phyloP scores from a whole-genome alignment of 2,329 filamentous ascomycete species.

The Aspergillus aculeatus region DNA sequence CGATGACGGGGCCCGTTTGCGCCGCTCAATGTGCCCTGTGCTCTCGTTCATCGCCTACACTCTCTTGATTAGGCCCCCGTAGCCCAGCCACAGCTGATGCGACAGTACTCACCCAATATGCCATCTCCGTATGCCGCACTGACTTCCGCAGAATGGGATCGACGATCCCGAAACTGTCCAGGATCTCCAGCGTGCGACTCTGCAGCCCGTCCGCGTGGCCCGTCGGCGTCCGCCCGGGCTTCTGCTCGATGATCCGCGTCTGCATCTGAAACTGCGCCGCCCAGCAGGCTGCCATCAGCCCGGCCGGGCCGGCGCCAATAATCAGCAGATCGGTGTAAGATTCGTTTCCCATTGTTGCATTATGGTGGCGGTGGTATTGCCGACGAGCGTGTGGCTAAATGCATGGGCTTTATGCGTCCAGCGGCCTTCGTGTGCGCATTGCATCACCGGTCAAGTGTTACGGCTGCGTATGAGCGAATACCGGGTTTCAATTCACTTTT shows the following conservation, averaged over 20 bases:
- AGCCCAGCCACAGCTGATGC: too few relatives aligned
- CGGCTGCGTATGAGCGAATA: too few relatives aligned
- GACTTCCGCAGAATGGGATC: constrained; percentile 9
- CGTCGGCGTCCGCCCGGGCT: constrained; percentile 19
- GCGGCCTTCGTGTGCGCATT: background rate
- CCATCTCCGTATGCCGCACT: constrained; percentile 9
- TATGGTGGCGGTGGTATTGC: background rate
- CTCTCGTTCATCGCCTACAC: constrained; percentile 5
- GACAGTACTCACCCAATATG: constrained; percentile 14
- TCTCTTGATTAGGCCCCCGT: background rate
- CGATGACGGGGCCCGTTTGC: constrained; percentile 3
- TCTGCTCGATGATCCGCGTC: constrained; percentile 23
- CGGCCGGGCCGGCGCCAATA: constrained; percentile 5
- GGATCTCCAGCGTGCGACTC: constrained; percentile 68
- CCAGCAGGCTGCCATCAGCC: constrained; percentile 20
- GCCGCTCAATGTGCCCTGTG: constrained; percentile 7
- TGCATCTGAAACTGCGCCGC: constrained; percentile 17
- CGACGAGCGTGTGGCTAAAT: background rate
- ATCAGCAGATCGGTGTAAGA: constrained; percentile 6
- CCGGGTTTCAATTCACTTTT: too few relatives aligned
- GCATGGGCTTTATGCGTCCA: background rate
- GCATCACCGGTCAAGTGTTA: background rate
- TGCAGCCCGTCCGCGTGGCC: constrained; percentile 57
- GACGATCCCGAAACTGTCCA: constrained; percentile 67
- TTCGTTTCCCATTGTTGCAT: background rate